Evolutionary conservation across 2,329 filamentous ascomycete species (phyloP).

Genomic region (Sarocladium strictum): DNA sequence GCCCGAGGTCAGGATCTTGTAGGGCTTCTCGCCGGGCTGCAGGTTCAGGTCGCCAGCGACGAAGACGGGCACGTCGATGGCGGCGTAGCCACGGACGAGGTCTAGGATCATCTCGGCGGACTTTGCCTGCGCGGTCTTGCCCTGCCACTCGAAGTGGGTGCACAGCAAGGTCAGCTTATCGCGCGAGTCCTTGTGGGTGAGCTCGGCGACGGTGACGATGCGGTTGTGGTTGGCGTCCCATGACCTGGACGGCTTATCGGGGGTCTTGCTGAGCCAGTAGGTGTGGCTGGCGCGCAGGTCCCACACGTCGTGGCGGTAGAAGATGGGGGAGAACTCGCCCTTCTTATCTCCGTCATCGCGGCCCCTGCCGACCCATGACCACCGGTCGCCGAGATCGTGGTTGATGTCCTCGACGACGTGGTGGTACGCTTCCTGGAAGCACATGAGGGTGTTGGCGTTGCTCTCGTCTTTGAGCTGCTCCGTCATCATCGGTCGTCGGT

Average conservation of each 20-base stretch:
- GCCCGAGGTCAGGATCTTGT: slow-evolving; percentile 18
- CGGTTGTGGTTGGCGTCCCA: slow-evolving; percentile 44
- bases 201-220: slow-evolving; percentile 41
- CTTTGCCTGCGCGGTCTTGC: slow-evolving; percentile 32
- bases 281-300: slow-evolving; percentile 44
- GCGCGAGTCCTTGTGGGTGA: slow-evolving; percentile 32
- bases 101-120: slow-evolving; percentile 32
- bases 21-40: slow-evolving; percentile 20
- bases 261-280: slow-evolving; percentile 58
- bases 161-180: slow-evolving; percentile 37
- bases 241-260: slow-evolving; percentile 48
- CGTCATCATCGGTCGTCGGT: slow-evolving; percentile 45
- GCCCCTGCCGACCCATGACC: slow-evolving; percentile 50
- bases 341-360: slow-evolving; percentile 50
- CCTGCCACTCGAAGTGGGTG: slow-evolving; percentile 48
- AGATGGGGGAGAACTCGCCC: slow-evolving; percentile 65
- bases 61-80: slow-evolving; percentile 20
- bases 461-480: slow-evolving; percentile 47
- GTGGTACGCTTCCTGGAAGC: slow-evolving; percentile 61
- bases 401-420: slow-evolving; percentile 53
- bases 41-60: slow-evolving; percentile 27
- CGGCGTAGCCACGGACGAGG: slow-evolving; percentile 15
- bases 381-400: slow-evolving; percentile 28
- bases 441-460: slow-evolving; percentile 46
- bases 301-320: slow-evolving; percentile 53